These are phyloP conservation scores for Didymosphaeria variabile DNA, from an alignment of 2,329 filamentous ascomycete species.

Conservation along the genomic window DNA sequence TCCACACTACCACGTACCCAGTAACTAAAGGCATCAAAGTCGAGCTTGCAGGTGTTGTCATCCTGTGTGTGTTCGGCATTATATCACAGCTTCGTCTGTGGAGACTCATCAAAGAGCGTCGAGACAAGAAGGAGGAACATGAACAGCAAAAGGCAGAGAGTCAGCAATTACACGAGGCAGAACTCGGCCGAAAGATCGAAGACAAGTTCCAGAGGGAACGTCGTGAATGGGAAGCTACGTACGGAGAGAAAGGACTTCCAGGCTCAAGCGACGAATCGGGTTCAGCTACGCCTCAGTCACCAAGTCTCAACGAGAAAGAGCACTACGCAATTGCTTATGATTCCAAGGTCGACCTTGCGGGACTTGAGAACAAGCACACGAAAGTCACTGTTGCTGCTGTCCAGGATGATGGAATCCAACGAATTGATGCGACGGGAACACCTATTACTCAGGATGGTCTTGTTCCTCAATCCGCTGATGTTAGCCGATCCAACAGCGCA, in stretches of 20 bases:
- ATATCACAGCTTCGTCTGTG: constrained; percentile 87
- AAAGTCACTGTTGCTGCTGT: constrained; percentile 65
- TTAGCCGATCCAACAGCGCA: constrained; percentile 17
- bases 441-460: constrained; percentile 25
- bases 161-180: constrained; percentile 72
- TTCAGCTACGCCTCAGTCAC: constrained; percentile 43
- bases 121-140: constrained; percentile 57
- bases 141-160: constrained; percentile 64
- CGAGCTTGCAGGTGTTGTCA: constrained; percentile 79
- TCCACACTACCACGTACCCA: constrained; percentile 80
- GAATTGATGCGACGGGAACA: constrained; percentile 44
- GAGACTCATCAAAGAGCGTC: constrained; percentile 73
- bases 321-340: constrained; percentile 58
- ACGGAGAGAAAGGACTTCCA: constrained; percentile 67
- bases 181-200: constrained; percentile 73
- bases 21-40: constrained; percentile 86
- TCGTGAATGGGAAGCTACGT: constrained; percentile 78
- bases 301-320: constrained; percentile 45
- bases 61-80: constrained; percentile 78
- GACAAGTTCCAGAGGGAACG: constrained; percentile 69
- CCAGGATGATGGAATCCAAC: constrained; percentile 57
- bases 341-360: constrained; percentile 55
- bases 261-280: constrained; percentile 63
- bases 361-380: constrained; percentile 47
- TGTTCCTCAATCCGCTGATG: constrained; percentile 9